Evolutionary conservation across 2,329 filamentous ascomycete genomes (phyloP).

Genomic region (Ophiostoma perfectum): DNA sequence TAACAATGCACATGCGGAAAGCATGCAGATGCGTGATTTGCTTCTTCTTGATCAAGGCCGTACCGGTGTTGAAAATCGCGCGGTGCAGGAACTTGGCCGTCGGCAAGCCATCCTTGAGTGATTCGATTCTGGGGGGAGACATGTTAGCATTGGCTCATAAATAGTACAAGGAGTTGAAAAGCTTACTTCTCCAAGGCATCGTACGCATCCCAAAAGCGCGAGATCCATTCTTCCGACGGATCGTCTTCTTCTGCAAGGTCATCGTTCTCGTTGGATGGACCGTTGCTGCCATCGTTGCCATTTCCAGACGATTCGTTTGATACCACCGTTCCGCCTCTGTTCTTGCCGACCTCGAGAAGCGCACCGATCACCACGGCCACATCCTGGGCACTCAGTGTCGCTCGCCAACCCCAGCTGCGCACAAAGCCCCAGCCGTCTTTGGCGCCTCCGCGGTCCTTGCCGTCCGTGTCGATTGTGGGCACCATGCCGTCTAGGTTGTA

Average conservation of each 20-base stretch:
- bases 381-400: conserved; percentile 86
- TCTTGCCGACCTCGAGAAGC: conserved; percentile 82
- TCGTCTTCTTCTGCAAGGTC: conserved; percentile 35
- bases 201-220: conserved; percentile 66
- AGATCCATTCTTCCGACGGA: conserved; percentile 55
- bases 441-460: conserved; percentile 61
- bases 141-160: not conserved
- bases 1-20: conserved; percentile 93
- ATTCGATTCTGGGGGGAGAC: conserved; percentile 55
- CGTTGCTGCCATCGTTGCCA: conserved; percentile 38
- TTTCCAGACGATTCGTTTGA: conserved; percentile 25
- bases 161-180: not conserved
- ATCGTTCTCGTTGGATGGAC: conserved; percentile 42
- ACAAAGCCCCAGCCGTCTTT: conserved; percentile 98
- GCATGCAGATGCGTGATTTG: conserved; percentile 89
- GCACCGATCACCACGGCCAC: conserved; percentile 90
- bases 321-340: conserved; percentile 35
- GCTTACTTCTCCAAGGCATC: conserved; percentile 63
- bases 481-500: conserved; percentile 95
- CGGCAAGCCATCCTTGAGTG: conserved; percentile 68
- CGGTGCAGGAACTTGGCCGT: conserved; percentile 85
- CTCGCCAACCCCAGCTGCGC: conserved; percentile 94
- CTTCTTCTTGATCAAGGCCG: conserved; percentile 82
- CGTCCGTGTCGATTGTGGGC: conserved; percentile 67
- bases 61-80: conserved; percentile 89